These are phyloP conservation scores for Colletotrichum chrysophilum DNA, from an alignment of 2,329 filamentous ascomycete genomes.

Conservation along the genomic window DNA sequence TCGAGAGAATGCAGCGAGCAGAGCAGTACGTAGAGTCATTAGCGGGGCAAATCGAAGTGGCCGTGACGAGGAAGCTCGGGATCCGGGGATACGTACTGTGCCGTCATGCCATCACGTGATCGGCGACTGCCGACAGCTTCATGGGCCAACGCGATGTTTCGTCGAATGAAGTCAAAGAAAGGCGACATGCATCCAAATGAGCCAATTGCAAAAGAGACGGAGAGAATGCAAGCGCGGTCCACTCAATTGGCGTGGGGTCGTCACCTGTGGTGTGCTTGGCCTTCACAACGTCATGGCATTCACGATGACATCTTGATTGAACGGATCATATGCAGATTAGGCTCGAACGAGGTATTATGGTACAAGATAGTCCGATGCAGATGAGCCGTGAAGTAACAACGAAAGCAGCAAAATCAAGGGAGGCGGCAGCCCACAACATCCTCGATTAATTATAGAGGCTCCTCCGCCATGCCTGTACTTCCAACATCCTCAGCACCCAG, in stretches of 20 bases:
- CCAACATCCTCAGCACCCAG: slow-evolving; percentile 2
- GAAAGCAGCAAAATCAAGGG: neutral
- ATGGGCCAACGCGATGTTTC: slow-evolving; percentile 8
- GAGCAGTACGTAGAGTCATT: slow-evolving; percentile 37
- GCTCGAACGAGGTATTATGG: slow-evolving; percentile 18
- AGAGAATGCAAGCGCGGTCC: neutral
- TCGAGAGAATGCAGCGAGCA: slow-evolving; percentile 34
- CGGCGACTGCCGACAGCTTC: slow-evolving; percentile 22
- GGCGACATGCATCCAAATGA: neutral
- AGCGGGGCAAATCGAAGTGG: slow-evolving; percentile 36
- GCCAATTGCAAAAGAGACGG: neutral
- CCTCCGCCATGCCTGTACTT: slow-evolving; percentile 27
- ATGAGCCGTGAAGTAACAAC: slow-evolving; percentile 10
- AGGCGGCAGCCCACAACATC: slow-evolving; percentile 19
- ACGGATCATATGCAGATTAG: slow-evolving; percentile 20
- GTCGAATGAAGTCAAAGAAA: neutral
- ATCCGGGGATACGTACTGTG: slow-evolving; percentile 2
- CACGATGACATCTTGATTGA: neutral
- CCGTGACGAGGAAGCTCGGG: slow-evolving; percentile 29
- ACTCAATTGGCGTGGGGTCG: neutral
- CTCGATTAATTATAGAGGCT: slow-evolving; percentile 29
- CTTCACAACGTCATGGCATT: neutral
- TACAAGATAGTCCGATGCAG: slow-evolving; percentile 20
- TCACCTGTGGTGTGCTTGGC: neutral
- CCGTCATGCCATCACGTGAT: neutral